Conservation (phyloP, 805 yeast species). For the Candida sonorensis region DNA sequence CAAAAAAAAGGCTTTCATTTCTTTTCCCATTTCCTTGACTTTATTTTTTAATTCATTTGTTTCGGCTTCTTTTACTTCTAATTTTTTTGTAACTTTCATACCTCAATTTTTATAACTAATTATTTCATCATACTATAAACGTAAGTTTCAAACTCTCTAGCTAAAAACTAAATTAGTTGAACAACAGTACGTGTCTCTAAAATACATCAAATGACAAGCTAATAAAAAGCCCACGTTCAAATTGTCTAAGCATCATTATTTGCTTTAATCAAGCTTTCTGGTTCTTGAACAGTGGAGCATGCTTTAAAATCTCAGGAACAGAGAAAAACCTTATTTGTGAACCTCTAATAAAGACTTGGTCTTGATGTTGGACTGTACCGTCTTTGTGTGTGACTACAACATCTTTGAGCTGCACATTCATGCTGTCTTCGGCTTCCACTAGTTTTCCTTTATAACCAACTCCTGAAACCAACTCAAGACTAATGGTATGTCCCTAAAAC, state of each 20-base stretch:
- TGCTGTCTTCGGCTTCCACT: conserved; percentile 81
- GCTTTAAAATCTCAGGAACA: conserved; percentile 79
- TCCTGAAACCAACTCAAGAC: conserved; percentile 79
- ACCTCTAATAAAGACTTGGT: conserved; percentile 86
- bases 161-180: too few relatives aligned
- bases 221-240: too few relatives aligned
- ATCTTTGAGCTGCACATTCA: conserved; percentile 84
- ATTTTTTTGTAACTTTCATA: too few relatives aligned
- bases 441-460: conserved; percentile 84
- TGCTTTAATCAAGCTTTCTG: conserved; percentile 13
- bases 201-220: too few relatives aligned
- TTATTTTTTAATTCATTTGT: too few relatives aligned
- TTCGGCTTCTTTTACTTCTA: too few relatives aligned
- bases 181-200: too few relatives aligned
- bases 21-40: too few relatives aligned
- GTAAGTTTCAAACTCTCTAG: too few relatives aligned
- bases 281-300: conserved; percentile 81
- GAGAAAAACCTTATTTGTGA: conserved; percentile 79
- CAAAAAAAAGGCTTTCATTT: too few relatives aligned
- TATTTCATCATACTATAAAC: too few relatives aligned
- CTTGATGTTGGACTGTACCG: conserved; percentile 69
- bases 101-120: too few relatives aligned
- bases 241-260: neutral
- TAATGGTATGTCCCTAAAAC: conserved; percentile 69
- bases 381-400: conserved; percentile 72